Evolutionary conservation across 2,329 filamentous ascomycete genomes (phyloP), one percentile per base, ranked within the genome.

Genomic region (Exophiala sideris): DNA sequence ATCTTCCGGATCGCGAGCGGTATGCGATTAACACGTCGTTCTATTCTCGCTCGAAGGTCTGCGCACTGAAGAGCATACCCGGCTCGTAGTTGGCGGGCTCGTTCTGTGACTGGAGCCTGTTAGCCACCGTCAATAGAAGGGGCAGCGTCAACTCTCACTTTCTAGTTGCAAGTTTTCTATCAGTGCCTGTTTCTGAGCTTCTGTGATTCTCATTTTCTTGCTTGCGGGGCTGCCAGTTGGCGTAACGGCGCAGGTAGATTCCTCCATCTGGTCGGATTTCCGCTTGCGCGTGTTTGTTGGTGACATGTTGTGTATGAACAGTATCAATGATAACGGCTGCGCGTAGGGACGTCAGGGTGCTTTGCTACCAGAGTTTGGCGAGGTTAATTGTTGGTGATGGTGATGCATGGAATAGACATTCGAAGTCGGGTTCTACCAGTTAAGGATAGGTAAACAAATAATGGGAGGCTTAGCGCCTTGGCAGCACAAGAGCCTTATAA

Each of bases 1-100:
- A 84, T 79, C 66, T 87, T 88, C 56, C 92, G 85, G 59, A 96
- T 74, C 12, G 85, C 80, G 64, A 84, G 81, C 6, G 94, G 94
- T 48, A 97, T 94, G 50, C 94, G 86, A 68, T 96, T 96, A 70
- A 97, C 82, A 72, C 94, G 88, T 74, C 95, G 88, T 71, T 96
- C 91, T 48, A 99, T 86, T 57, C 92, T 86, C 56, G 90, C 86
- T 57, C 88, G 83, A 36, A 97, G 80, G 59, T 88, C 88, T 70
- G 92, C 88, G 18, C 91, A 88, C 71, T 96, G 91, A 8, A 95
- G 80, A 55, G 87, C 86, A 74, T 95, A 96, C 69, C 95, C 91
- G 5, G 91, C 87, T 65, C 91, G 84, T 57, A 97, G 78, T 70
- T 92, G 91, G 64, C 92, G 84, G 58, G 89, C 89, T 68, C 91